Percentiles rank a stretch among this genome's conserved stretches.
phyloP scores from a whole-genome alignment of 2,329 filamentous ascomycete species.

The Phaeosphaeria sp. region DNA sequence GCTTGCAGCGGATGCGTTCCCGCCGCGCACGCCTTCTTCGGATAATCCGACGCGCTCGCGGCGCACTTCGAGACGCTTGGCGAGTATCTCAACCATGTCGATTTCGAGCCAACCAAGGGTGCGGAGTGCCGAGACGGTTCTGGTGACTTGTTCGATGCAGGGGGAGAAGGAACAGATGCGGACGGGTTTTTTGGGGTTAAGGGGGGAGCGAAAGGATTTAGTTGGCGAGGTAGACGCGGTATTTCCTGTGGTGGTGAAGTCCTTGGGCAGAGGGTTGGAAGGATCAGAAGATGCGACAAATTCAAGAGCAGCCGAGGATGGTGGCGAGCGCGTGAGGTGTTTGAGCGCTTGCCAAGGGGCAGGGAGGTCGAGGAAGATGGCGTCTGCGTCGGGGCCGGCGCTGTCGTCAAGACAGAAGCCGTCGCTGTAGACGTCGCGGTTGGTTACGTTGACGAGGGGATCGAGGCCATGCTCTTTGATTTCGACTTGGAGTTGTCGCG shows the following conservation, averaged over 20 bases:
- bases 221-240: conserved; percentile 6
- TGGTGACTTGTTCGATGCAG: conserved; percentile 94
- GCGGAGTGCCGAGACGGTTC: conserved; percentile 81
- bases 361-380: conserved; percentile 80
- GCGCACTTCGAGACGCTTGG: conserved; percentile 79
- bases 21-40: conserved; percentile 69
- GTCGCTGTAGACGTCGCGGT: conserved; percentile 78
- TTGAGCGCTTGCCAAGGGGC: conserved; percentile 81
- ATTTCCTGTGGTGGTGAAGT: conserved; percentile 10
- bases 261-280: conserved; percentile 50
- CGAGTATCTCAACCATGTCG: conserved; percentile 87
- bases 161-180: conserved; percentile 95
- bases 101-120: conserved; percentile 88
- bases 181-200: conserved; percentile 74
- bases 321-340: conserved; percentile 68
- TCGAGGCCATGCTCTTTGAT: conserved; percentile 71
- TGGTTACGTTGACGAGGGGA: conserved; percentile 72
- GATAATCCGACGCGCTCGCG: conserved; percentile 81
- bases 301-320: conserved; percentile 32
- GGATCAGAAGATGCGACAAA: conserved; percentile 29
- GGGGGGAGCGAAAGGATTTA: conserved; percentile 53
- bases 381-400: conserved; percentile 59
- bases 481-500: conserved; percentile 72
- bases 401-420: conserved; percentile 67
- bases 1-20: conserved; percentile 71